These are phyloP conservation scores for Trametes sanguinea DNA, from an alignment of 768 basidiomycete genomes.

Conservation along the genomic window DNA sequence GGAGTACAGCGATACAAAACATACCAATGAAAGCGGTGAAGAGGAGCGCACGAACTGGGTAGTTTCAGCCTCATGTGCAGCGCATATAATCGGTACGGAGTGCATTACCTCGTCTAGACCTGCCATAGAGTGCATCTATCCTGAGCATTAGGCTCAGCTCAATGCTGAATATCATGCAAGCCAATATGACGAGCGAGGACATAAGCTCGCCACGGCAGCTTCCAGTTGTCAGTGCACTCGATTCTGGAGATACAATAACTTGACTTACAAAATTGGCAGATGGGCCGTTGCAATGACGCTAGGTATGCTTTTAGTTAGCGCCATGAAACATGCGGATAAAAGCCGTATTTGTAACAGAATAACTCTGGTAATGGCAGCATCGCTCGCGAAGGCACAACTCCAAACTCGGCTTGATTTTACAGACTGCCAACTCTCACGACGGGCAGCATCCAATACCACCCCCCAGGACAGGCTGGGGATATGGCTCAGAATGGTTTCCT, in stretches of 20 bases:
- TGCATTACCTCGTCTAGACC: conserved; percentile 9
- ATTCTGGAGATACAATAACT: too few species aligned
- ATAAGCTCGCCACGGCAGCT: conserved; percentile 1
- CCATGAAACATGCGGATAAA: too few species aligned
- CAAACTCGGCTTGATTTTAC: too few species aligned
- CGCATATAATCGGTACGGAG: neutral
- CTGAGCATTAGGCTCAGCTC: conserved; percentile 26
- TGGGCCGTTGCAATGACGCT: neutral
- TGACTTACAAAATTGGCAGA: conserved; percentile 6
- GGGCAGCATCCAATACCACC: too few species aligned
- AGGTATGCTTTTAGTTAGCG: neutral
- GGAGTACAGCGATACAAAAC: neutral
- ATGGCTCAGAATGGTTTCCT: too few species aligned
- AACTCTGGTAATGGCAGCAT: too few species aligned
- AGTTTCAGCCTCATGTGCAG: neutral
- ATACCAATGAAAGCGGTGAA: neutral
- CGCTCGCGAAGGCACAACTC: too few species aligned
- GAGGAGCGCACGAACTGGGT: neutral
- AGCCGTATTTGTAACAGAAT: too few species aligned
- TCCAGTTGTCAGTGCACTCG: neutral
- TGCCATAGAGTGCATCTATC: conserved; percentile 23
- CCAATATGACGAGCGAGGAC: conserved; percentile 3
- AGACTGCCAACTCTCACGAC: too few species aligned
- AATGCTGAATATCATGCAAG: conserved; percentile 19
- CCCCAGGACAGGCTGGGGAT: too few species aligned